Base-by-base conservation (phyloP, 75 land plant genomes). In the Cupressus sempervirens region DNA sequence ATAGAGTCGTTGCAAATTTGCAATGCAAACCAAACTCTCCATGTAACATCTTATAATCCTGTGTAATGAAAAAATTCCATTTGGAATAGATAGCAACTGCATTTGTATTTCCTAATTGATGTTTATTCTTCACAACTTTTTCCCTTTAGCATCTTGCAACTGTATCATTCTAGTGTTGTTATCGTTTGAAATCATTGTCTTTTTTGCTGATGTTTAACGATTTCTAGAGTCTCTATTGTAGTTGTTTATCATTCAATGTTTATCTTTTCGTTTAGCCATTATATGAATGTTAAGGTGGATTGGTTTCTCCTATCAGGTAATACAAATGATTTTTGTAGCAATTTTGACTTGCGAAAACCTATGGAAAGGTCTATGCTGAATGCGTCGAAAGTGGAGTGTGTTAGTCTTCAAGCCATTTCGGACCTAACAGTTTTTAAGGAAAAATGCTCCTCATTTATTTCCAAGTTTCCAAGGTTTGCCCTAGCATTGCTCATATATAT, bases 301-400 rank as follows among this genome's bases (percentile, higher is more conserved):
- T 43, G 38, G 40, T 20, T 45, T 10, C 38, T 30, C 41, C 18
- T 62, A 14, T 30, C 91, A 93, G 97, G 92, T 88, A 83, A 11
- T 53, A 89, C 86, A 48, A 81, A 86, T 36, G 96, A 92, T 76
- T 97, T 85, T 84, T 88, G 91, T 88, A 92, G 84, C 86, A 89
- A 91, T 70, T 98, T 98, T 94, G 99, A 98, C 87, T 86, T 96
- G 92, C 88, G 98, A 80, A 98, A 94, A 85, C 89, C 96, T 7
- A 68, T 95, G 50, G 99, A 95, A 54, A 93, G 99, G 82, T 86
- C 90, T 3, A 75, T 93, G 81, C 67, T 94, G 40, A 85, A 45
- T 79, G 83, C 86, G 4, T 89, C 88, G 58, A 82, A 43, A 34
- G 84, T 96, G 46, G 90, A 92, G 53, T 97, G 99, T 86, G 75